Conservation (phyloP, 2,329 filamentous ascomycete species). For the Cladophialophora psammophila region DNA sequence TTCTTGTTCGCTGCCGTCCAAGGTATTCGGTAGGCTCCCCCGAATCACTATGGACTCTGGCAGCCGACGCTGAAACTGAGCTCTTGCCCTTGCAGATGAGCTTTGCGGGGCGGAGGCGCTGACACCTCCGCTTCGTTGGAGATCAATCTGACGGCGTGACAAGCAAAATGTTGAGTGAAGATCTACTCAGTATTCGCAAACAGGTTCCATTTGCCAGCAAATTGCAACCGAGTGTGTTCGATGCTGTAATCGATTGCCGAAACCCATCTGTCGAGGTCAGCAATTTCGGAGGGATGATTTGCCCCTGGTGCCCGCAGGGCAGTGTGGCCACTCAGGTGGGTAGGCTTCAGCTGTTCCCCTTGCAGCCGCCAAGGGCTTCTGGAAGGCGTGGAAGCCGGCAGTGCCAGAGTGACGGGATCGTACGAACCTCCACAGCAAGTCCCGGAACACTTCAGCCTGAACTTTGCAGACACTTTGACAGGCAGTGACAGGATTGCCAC, state of each 20-base stretch:
- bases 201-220: background rate
- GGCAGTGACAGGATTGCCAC: slow-evolving; percentile 1
- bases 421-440: background rate
- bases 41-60: background rate
- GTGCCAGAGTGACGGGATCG: background rate
- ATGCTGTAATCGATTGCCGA: background rate
- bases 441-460: background rate
- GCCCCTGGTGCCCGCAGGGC: background rate
- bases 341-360: background rate
- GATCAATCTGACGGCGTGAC: background rate
- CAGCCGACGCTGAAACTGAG: background rate
- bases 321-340: slow-evolving; percentile 1
- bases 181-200: background rate
- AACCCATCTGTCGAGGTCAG: background rate
- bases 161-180: background rate
- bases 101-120: background rate
- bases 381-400: slow-evolving; percentile 11
- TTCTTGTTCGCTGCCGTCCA: background rate
- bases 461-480: background rate
- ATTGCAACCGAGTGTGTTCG: background rate
- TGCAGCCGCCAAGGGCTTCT: slow-evolving; percentile 12
- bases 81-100: background rate
- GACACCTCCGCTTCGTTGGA: background rate
- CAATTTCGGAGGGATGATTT: slow-evolving; percentile 3
- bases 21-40: background rate